Evolutionary conservation across 2,329 filamentous ascomycete species (phyloP).

Genomic region (Mycosphaerella sp.): DNA sequence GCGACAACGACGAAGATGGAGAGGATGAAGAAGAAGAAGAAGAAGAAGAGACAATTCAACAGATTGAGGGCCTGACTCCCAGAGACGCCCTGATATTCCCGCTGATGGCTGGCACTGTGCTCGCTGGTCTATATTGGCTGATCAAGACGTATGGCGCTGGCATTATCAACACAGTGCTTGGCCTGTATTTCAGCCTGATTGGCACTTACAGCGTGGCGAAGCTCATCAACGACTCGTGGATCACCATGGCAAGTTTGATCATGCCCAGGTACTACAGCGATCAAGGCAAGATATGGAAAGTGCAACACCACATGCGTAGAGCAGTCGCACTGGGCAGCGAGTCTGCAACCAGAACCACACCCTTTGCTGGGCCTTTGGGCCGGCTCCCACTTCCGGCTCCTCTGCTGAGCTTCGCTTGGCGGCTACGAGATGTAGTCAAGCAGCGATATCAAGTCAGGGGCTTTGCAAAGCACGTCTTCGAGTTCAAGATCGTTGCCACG

Average conservation of each 20-base stretch:
- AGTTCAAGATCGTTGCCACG: constrained; percentile 47
- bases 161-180: constrained; percentile 74
- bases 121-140: constrained; percentile 75
- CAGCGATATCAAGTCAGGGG: constrained; percentile 48
- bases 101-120: constrained; percentile 62
- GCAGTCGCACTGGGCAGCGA: constrained; percentile 21
- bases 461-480: constrained; percentile 42
- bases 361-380: constrained; percentile 48
- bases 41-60: constrained; percentile 48
- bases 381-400: constrained; percentile 40
- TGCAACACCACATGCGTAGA: constrained; percentile 34
- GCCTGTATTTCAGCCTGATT: constrained; percentile 74
- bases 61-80: constrained; percentile 62
- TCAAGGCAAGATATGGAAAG: constrained; percentile 46
- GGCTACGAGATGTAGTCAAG: constrained; percentile 42
- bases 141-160: constrained; percentile 83
- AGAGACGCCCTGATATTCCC: constrained; percentile 82
- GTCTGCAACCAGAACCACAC: constrained; percentile 35
- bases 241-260: constrained; percentile 57
- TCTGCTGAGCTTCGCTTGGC: constrained; percentile 43
- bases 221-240: constrained; percentile 65
- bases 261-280: constrained; percentile 66
- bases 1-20: constrained; percentile 30
- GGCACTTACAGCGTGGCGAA: constrained; percentile 70
- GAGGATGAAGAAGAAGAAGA: constrained; percentile 45